Base-by-base conservation (phyloP, 306 rosid species). In the Pueraria montana region DNA sequence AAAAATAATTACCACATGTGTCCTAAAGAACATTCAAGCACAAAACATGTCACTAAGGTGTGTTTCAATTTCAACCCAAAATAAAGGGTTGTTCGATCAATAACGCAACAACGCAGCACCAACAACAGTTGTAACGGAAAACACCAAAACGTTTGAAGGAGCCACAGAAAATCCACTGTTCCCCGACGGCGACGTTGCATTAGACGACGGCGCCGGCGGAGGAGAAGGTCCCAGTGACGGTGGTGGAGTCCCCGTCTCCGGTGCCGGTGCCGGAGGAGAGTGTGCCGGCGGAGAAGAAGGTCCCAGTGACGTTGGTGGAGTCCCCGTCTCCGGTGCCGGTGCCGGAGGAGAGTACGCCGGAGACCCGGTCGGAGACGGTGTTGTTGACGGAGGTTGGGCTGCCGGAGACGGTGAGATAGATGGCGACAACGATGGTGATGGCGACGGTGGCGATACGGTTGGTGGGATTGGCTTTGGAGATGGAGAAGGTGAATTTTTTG, bases 61-160 rank as follows among this genome's bases (percentile, higher is more conserved):
- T 42, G 45, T 7, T 46, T 16, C 8, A 43, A 38, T 65, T 14
- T 23, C 75, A 65, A 76, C 82, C 17, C 40, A 45, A 52, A 82
- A 79, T 17, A n/a, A n/a, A n/a, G n/a, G 32, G 32, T 3, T 3
- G 71, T 18, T 24, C 46, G 32, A 17, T 72, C 81, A 48, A 1
- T 56, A 59, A 48, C 79, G 21, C 30, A 77, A 23, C 50, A 89
- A 42, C 38, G 58, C 87, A 59, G 34, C 72, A 34, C 82, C 59
- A 46, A 88, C 72, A 36, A 84, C 50, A 75, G 87, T 5, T 9
- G 81, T 70, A 2, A 73, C 78, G 10, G 38, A 85, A 61, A 52
- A 85, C 76, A 82, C 68, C 79, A 82, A n/a, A 58, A 82, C 55
- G 11, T 69, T 71, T 30, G 87, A 61, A 3, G 93, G 86, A 80